Evolutionary conservation across 805 yeast species (phyloP).

Genomic region (Candida ortonii): DNA sequence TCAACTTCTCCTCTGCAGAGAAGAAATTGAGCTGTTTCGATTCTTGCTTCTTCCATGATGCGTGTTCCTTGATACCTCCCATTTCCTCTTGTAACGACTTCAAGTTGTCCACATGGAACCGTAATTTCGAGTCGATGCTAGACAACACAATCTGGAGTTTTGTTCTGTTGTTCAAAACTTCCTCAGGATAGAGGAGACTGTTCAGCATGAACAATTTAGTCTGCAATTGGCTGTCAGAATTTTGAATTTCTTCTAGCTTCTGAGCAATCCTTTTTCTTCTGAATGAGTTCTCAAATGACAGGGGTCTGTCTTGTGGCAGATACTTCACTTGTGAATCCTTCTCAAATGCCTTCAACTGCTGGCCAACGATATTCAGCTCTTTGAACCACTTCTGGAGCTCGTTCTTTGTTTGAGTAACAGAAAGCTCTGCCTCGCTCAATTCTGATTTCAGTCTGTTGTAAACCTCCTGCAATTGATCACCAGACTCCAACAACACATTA

Average conservation of each 20-base stretch:
- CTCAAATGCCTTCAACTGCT: constrained; percentile 8
- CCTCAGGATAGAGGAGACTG: constrained; percentile 29
- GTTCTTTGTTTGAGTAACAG: constrained; percentile 5
- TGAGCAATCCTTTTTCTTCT: constrained; percentile 17
- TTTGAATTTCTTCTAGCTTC: constrained; percentile 13
- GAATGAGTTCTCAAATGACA: constrained; percentile 21
- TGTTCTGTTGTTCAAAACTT: constrained; percentile 26
- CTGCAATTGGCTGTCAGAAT: constrained; percentile 19
- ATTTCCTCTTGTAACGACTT: constrained; percentile 19
- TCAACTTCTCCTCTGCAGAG: constrained; percentile 9
- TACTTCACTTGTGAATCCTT: constrained; percentile 1
- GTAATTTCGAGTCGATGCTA: constrained; percentile 26
- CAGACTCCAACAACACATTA: constrained; percentile 16
- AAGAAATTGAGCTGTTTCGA: background rate
- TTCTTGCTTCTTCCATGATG: background rate
- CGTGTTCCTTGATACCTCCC: constrained; percentile 2
- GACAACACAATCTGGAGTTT: constrained; percentile 29
- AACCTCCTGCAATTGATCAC: constrained; percentile 3
- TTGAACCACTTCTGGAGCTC: constrained; percentile 9
- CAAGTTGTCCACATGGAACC: constrained; percentile 16
- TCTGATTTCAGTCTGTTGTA: constrained; percentile 1
- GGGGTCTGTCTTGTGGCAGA: constrained; percentile 10
- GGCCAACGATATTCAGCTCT: constrained; percentile 8
- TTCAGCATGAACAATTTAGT: constrained; percentile 28
- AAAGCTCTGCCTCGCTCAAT: background rate